Percentiles rank a stretch among this genome's conserved stretches.
Conservation (phyloP, 129 eudicot genomes). For the Tagetes erecta region DNA sequence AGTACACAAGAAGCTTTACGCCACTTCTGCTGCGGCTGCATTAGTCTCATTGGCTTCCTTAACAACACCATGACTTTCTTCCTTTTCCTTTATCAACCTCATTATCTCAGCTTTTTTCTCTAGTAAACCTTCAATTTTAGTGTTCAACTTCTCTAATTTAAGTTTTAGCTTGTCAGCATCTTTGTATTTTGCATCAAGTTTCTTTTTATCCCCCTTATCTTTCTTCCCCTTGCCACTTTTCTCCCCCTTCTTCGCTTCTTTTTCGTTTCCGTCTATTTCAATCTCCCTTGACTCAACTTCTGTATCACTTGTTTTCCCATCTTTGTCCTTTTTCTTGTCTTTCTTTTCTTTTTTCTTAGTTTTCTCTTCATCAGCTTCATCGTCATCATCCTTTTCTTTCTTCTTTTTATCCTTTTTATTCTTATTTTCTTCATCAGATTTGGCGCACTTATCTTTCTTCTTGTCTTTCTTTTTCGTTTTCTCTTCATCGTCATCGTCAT, state of each 20-base stretch:
- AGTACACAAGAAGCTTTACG: slow-evolving; percentile 21
- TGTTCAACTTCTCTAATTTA: slow-evolving; percentile 66
- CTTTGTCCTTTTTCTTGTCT: slow-evolving; percentile 27
- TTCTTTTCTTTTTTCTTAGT: slow-evolving; percentile 24
- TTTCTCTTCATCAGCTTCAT: slow-evolving; percentile 19
- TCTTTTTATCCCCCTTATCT: slow-evolving; percentile 51
- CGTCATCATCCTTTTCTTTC: slow-evolving; percentile 18
- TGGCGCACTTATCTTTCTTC: slow-evolving; percentile 26
- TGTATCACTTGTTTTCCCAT: slow-evolving; percentile 10
- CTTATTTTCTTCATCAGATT: slow-evolving; percentile 20
- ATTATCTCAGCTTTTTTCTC: slow-evolving; percentile 63
- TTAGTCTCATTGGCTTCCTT: slow-evolving; percentile 34
- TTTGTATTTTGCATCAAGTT: slow-evolving; percentile 41
- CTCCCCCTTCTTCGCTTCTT: slow-evolving; percentile 27
- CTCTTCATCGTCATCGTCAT: slow-evolving; percentile 20
- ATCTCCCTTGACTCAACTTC: slow-evolving; percentile 48
- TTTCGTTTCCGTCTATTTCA: slow-evolving; percentile 37
- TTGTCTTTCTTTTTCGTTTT: slow-evolving; percentile 30
- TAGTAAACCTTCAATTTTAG: slow-evolving; percentile 59
- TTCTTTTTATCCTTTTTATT: slow-evolving; percentile 30
- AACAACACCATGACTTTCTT: slow-evolving; percentile 39
- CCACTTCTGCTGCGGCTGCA: slow-evolving; percentile 35
- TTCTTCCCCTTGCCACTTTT: slow-evolving; percentile 40
- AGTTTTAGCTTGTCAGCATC: slow-evolving; percentile 59
- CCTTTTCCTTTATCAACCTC: slow-evolving; percentile 67